Evolutionary conservation across 2,329 filamentous ascomycete genomes (phyloP), one percentile per base, ranked within the genome.

Genomic region (Diaporthe ampelina): DNA sequence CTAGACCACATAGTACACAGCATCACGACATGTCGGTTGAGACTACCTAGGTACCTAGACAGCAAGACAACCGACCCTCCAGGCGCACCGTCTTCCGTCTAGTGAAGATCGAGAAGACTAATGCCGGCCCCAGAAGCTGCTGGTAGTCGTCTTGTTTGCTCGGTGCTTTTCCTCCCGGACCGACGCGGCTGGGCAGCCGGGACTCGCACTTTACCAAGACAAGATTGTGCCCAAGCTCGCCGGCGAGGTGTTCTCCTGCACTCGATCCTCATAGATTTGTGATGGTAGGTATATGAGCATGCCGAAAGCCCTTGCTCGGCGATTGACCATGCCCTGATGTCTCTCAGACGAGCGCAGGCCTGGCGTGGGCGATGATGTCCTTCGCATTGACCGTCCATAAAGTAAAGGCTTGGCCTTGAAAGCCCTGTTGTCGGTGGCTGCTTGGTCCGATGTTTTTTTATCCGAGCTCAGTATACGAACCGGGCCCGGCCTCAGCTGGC

Each of bases 391-490:
- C 43, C 11, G 43, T 15, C 26, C 26, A 48, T 35, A 40, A 9
- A 50, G 26, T 45, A 45, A 45, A 17, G 61, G 61, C 61, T 65
- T 50, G 61, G 61, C 61, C 40, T 13, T 13, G 61, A 13, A 35
- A 35, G 40, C 43, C 17, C 19, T 63, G 26, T 43, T 17, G 59
- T 48, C 59, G 11, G 61, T 45, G 24, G 61, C 43, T 67, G 61
- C 43, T 50, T 67, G 63, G 63, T 37, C 63, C 63, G 63, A 52
- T 67, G 63, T 52, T 52, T 35, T 52, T 21, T 37, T 19, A 37
- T 67, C 63, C 45, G 45, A 67, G 45, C 45, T 67, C 45, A 52
- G 45, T 29, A 67, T 54, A 67, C 45, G 63, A 67, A 52, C 63
- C 63, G 29, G 63, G 63, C 32, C 63, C 63, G 63, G 45, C 63